Percentiles rank a stretch among this genome's conserved stretches.
phyloP scores from a whole-genome alignment of 2,329 filamentous ascomycete genomes.

The Microcyclospora tardicrescens region DNA sequence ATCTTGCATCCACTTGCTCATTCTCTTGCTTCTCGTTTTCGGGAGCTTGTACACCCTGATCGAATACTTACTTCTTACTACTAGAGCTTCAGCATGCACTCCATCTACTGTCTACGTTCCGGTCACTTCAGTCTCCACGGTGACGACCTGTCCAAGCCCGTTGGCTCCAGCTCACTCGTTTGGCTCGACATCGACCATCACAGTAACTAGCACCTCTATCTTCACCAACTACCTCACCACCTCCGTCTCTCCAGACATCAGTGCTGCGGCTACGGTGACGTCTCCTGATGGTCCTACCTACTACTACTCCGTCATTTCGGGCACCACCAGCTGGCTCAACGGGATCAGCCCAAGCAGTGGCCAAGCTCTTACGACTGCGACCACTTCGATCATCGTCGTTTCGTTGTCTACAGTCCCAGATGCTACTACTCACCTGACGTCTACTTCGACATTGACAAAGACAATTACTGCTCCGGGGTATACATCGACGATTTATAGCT shows the following conservation, averaged over 20 bases:
- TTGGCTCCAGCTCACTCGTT: neutral
- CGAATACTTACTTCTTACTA: constrained; percentile 17
- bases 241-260: constrained; percentile 6
- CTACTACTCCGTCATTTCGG: constrained; percentile 9
- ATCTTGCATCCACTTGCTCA: constrained; percentile 5
- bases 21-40: constrained; percentile 13
- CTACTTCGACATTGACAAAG: constrained; percentile 5
- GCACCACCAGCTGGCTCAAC: constrained; percentile 16
- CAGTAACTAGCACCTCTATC: constrained; percentile 7
- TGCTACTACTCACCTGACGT: constrained; percentile 8
- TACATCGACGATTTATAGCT: constrained; percentile 17
- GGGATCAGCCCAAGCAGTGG: constrained; percentile 14
- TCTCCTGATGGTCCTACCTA: constrained; percentile 5
- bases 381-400: constrained; percentile 11
- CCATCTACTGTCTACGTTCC: constrained; percentile 17
- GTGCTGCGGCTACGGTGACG: constrained; percentile 1
- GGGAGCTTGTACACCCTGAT: constrained; percentile 11
- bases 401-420: constrained; percentile 5
- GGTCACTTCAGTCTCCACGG: constrained; percentile 8
- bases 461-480: constrained; percentile 12
- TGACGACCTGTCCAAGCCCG: constrained; percentile 1
- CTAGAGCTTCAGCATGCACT: constrained; percentile 16
- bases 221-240: constrained; percentile 9
- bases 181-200: constrained; percentile 1
- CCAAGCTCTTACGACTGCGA: constrained; percentile 10